Conservation (phyloP, 1,139 yeast genomes). For the Scheffersomyces cryptocercus region DNA sequence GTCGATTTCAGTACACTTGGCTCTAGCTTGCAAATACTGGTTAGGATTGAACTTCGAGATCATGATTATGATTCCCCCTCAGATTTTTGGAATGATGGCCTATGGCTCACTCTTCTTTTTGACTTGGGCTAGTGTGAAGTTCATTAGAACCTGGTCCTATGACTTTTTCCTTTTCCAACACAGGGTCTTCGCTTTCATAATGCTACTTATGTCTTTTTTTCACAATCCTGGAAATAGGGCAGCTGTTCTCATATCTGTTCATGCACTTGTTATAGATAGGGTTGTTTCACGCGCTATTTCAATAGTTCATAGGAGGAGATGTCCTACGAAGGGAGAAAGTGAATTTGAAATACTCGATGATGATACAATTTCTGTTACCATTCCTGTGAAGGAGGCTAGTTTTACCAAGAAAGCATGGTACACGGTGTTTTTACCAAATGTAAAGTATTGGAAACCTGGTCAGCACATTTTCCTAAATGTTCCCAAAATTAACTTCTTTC, state of each 20-base stretch:
- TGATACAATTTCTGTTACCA: conserved; percentile 33
- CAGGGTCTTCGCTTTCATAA: conserved; percentile 37
- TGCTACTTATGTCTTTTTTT: conserved; percentile 41
- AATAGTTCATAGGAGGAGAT: conserved; percentile 26
- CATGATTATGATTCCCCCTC: conserved; percentile 46
- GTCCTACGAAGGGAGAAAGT: conserved; percentile 39
- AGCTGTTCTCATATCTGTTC: conserved; percentile 40
- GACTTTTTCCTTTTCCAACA: conserved; percentile 46
- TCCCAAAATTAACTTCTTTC: conserved; percentile 32
- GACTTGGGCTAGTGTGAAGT: conserved; percentile 32
- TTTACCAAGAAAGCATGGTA: conserved; percentile 23
- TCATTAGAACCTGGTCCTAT: conserved; percentile 37
- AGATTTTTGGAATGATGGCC: conserved; percentile 47
- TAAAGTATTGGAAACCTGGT: conserved; percentile 45
- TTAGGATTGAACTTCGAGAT: conserved; percentile 31
- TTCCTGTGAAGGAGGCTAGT: conserved; percentile 25
- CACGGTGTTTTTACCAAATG: conserved; percentile 27
- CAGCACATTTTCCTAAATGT: conserved; percentile 43
- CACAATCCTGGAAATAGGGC: conserved; percentile 36
- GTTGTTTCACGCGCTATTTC: conserved; percentile 29
- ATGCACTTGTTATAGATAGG: conserved; percentile 41
- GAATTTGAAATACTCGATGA: conserved; percentile 38
- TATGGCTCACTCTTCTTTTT: conserved; percentile 35
- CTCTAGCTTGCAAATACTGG: conserved; percentile 37
- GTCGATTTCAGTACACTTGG: conserved; percentile 34